A percentile compares a stretch with the other conserved stretches of the same genome.
Conservation (phyloP, 2,329 filamentous ascomycete genomes). For the Xylogone sp. region DNA sequence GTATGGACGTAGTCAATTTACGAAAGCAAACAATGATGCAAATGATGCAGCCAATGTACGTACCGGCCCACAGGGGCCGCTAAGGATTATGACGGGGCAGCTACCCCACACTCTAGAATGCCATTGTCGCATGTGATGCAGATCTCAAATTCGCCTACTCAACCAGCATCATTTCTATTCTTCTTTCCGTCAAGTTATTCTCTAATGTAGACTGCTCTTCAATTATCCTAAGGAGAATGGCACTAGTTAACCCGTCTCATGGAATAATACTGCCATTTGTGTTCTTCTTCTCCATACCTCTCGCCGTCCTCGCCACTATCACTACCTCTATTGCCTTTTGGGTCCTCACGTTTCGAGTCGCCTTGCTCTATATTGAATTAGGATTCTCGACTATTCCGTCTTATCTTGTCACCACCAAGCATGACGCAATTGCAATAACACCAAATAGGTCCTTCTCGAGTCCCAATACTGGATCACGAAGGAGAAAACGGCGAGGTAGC, state of each 20-base stretch:
- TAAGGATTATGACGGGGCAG: background rate
- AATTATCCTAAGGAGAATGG: constrained; percentile 36
- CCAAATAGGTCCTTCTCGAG: constrained; percentile 4
- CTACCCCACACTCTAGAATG: background rate
- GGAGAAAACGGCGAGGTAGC: constrained; percentile 22
- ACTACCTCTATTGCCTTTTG: constrained; percentile 60
- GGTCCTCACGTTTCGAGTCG: constrained; percentile 56
- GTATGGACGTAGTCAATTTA: too few species aligned
- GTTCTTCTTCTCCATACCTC: constrained; percentile 57
- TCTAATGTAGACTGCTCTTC: constrained; percentile 1
- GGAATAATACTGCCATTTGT: constrained; percentile 58
- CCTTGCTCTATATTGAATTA: constrained; percentile 61
- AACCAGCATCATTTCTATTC: background rate
- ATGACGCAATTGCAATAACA: constrained; percentile 1
- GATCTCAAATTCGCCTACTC: background rate
- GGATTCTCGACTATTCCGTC: constrained; percentile 53
- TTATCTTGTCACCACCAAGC: constrained; percentile 36
- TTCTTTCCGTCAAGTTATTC: background rate
- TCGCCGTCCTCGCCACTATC: constrained; percentile 58
- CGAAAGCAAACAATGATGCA: too few species aligned
- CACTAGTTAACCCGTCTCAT: constrained; percentile 50
- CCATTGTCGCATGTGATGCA: background rate
- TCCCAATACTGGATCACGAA: constrained; percentile 6
- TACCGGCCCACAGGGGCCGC: too few species aligned
- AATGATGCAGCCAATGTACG: too few species aligned